phyloP scores from a whole-genome alignment of 148 eudicot genomes.

The Rhododendron griersonianum region DNA sequence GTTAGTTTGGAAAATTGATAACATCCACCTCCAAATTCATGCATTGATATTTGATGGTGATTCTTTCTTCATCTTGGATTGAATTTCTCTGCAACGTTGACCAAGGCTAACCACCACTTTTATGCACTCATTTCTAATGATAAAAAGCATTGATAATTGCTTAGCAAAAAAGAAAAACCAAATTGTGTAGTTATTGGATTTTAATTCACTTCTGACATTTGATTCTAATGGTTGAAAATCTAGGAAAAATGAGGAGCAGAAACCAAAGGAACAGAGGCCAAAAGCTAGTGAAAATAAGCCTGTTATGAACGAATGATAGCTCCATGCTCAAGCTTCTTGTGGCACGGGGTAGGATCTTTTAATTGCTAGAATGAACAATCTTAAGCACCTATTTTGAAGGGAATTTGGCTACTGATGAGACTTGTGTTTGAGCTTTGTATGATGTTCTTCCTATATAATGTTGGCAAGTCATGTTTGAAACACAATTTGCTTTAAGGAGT shows the following conservation, averaged over 20 bases:
- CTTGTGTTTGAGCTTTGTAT: neutral
- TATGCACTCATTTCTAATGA: neutral
- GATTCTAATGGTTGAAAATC: conserved; percentile 4
- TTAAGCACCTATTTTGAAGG: neutral
- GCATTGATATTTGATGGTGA: neutral
- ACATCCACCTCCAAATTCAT: neutral
- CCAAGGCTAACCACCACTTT: neutral
- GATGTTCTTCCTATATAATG: neutral
- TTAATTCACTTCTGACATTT: neutral
- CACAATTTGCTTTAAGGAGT: neutral
- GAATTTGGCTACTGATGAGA: neutral
- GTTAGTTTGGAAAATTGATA: neutral
- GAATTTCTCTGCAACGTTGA: neutral
- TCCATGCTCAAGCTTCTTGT: neutral
- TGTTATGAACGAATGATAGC: conserved; percentile 73
- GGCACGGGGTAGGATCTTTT: conserved; percentile 2
- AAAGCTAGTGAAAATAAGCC: conserved; percentile 96
- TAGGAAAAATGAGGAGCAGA: conserved; percentile 94
- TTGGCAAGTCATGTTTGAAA: neutral
- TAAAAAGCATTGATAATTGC: neutral
- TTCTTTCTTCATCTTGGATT: neutral
- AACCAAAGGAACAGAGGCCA: conserved; percentile 79
- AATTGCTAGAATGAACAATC: neutral
- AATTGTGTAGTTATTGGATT: neutral
- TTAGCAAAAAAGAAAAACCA: neutral